phyloP scores from a whole-genome alignment of 352 stramenopile genomes.

The Phytophthora sp. region DNA sequence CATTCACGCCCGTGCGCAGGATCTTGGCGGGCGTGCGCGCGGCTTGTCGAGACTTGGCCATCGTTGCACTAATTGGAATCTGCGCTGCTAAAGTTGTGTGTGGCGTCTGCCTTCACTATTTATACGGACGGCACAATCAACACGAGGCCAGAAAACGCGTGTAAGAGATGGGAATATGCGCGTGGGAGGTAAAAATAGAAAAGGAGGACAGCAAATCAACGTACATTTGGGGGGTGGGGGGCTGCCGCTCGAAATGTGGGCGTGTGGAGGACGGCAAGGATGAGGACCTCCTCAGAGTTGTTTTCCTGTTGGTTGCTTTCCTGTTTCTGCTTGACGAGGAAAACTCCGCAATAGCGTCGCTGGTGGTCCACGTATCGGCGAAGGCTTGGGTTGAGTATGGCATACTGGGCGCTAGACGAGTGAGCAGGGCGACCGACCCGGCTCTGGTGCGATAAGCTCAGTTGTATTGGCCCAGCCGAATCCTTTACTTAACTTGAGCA shows the following conservation, averaged over 20 bases:
- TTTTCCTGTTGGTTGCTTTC: slow-evolving; percentile 14
- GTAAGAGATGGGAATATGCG: slow-evolving; percentile 21
- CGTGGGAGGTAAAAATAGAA: slow-evolving; percentile 18
- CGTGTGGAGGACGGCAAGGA: slow-evolving; percentile 9
- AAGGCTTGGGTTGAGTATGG: slow-evolving; percentile 20
- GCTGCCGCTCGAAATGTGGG: too few relatives aligned
- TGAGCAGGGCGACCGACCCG: slow-evolving; percentile 11
- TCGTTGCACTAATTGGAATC: slow-evolving; percentile 26
- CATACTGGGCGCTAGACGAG: slow-evolving; percentile 27
- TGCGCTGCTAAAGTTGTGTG: slow-evolving; percentile 1
- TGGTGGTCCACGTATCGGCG: slow-evolving; percentile 22
- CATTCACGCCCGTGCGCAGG: slow-evolving; percentile 36
- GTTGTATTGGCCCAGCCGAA: slow-evolving; percentile 13
- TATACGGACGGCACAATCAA: slow-evolving; percentile 25
- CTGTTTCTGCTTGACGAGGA: slow-evolving; percentile 36
- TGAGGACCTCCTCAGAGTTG: slow-evolving; percentile 9
- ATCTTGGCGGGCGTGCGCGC: slow-evolving; percentile 29
- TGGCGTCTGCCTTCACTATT: slow-evolving; percentile 22
- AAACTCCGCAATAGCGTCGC: slow-evolving; percentile 37
- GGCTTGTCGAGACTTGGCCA: slow-evolving; percentile 36
- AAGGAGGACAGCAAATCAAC: neutral
- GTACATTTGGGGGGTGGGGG: slow-evolving; percentile 6
- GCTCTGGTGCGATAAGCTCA: slow-evolving; percentile 20
- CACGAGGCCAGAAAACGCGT: slow-evolving; percentile 17
- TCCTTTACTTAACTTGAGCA: slow-evolving; percentile 15